Evolutionary conservation across 352 stramenopile genomes (phyloP), one percentile per base, ranked within the genome.

Genomic region (Aphanomyces invadans): DNA sequence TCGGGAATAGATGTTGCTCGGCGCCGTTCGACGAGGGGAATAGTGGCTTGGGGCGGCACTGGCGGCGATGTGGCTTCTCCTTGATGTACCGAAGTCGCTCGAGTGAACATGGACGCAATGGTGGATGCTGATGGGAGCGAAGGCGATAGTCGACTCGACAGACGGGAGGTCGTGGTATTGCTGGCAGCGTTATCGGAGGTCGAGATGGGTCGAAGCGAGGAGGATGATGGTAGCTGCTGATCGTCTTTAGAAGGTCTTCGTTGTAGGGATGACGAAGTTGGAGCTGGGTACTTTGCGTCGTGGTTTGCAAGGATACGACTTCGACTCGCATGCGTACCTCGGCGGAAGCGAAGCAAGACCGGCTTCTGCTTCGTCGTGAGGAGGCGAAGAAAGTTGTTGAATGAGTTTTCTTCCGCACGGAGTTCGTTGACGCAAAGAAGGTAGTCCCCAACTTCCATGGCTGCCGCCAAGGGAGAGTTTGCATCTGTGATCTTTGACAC

Each of bases 361-460:
- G 86, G 86, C 70, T 95, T 94, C 73, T 95, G 92, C 83, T 92
- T 95, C 23, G 86, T 95, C 38, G 86, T 80, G 38, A 95, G 72
- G 53, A 95, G 91, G 75, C 92, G 92, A 74, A 95, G 90, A 74
- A 95, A 95, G 68, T 92, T 85, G 12, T 82, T 83, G 62, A 95
- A 95, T 66, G 86, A 89, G 68, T 95, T 83, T 60, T 95, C 85
- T 52, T 88, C 84, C 31, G 86, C 90, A 23, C 86, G 81, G 72
- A 95, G 81, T 4, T 86, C 78, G 65, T 95, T 95, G 19, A 95
- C 86, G 70, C 72, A 95, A 56, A 89, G 89, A 63, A 95, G 81
- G 39, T 88, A 83, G 67, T 95, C 86, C 11, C 83, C 83, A 0
- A 85, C 78, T 48, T 69, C 71, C 25, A 95, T 67, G 5, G 60